Evolutionary conservation across 257 asterid genomes (phyloP), one percentile per base, ranked within the genome.

Genomic region (Petunia axillaris): DNA sequence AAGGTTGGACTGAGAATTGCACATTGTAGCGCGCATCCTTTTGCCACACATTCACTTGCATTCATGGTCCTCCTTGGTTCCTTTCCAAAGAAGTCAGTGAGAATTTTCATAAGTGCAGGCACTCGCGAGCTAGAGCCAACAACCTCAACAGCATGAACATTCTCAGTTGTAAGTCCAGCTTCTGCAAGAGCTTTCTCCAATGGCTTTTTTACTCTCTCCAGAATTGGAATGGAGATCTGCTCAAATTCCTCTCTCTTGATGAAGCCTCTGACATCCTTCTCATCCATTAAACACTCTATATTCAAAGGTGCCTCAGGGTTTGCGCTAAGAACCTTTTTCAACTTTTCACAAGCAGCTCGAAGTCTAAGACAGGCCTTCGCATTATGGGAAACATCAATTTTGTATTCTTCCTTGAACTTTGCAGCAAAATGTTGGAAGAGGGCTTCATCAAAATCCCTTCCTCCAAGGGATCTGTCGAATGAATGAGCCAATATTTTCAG

Each of bases 11-110:
- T 93, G 16, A 93, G 93, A 57, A 93, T 93, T 44, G 98, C 98
- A 87, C 97, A 92, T 70, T 94, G 88, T 77, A 94, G 73, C 57
- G 97, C 98, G 82, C 91, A 87, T n/a, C 98, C 98, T 84, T 94
- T 94, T 53, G 97, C 92, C 63, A 94, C 97, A 85, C 97, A 94
- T 84, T 94, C 98, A 75, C 97, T 92, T 15, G 97, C 98, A 82
- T 94, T 94, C 98, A 94, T 94, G 59, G 98, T 94, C 6, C 98
- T 95, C 79, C 96, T 88, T 11, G 97, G 98, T 81, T 94, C 97
- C 88, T 87, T 89, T 25, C 92, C 91, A 75, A 92, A 94, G 90
- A 93, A 94, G 70, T 94, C 98, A 0, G 93, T 84, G 89, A 94
- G 84, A 75, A 93, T 94, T 88, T 82, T 91, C 25, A 94, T 83